phyloP scores from a whole-genome alignment of 805 yeast species.

The Pichia occidentalis region DNA sequence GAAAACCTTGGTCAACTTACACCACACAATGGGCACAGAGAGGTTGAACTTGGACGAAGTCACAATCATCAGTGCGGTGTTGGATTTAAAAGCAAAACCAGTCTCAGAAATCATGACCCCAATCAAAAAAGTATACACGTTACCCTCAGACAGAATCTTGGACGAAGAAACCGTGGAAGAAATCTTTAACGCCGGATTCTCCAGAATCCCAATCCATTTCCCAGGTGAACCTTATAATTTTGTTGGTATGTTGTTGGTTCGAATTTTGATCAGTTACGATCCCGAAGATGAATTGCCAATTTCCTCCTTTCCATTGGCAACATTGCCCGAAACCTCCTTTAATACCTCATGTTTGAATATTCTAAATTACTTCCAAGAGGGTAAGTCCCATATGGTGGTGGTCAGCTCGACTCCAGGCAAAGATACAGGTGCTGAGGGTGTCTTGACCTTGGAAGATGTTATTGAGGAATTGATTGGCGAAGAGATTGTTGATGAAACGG shows the following conservation, averaged over 20 bases:
- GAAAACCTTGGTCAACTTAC: constrained; percentile 88
- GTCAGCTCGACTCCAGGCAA: constrained; percentile 83
- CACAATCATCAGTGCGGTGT: constrained; percentile 87
- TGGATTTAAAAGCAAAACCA: constrained; percentile 87
- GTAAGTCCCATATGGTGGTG: constrained; percentile 94
- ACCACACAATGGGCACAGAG: constrained; percentile 92
- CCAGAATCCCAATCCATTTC: constrained; percentile 87
- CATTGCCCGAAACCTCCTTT: constrained; percentile 88
- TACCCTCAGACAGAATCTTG: constrained; percentile 74
- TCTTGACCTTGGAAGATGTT: constrained; percentile 92
- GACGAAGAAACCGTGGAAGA: constrained; percentile 83
- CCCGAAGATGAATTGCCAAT: constrained; percentile 95
- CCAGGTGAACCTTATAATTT: constrained; percentile 87
- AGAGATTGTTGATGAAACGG: constrained; percentile 94
- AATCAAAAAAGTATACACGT: constrained; percentile 78
- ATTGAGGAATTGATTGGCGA: constrained; percentile 97
- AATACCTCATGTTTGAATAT: constrained; percentile 92
- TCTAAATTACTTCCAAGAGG: constrained; percentile 94
- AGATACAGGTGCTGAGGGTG: constrained; percentile 77
- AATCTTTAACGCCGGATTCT: constrained; percentile 89
- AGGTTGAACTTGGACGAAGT: constrained; percentile 92
- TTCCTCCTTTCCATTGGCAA: constrained; percentile 89
- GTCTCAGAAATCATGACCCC: constrained; percentile 93
- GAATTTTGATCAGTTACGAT: constrained; percentile 89
- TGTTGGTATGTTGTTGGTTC: constrained; percentile 89